Base-by-base conservation (phyloP, 2,329 filamentous ascomycete species). In the Cryoendolithus antarcticus region DNA sequence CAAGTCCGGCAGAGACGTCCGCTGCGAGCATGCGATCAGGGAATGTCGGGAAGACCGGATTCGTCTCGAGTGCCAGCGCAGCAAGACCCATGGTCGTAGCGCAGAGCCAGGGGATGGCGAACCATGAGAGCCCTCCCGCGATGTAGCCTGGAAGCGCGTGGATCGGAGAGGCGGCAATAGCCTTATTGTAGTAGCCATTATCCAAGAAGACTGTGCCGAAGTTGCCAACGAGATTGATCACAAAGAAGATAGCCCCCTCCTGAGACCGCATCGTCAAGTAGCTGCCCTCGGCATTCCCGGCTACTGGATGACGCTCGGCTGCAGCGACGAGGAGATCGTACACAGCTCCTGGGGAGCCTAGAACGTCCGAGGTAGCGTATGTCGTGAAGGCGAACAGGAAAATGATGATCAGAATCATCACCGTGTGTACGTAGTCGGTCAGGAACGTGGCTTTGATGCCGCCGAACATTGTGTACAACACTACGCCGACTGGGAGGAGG, bases 101-200 rank as follows among this genome's bases (percentile, higher is more conserved):
- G 2, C 78, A 82, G 7, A 93, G 70, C 82, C 84, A 93, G 0
- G 88, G 88, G 38, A 95, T 93, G 1, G 86, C 86, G 50, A 94
- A 94, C 86, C 86, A 94, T 36, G 75, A 79, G 1, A 93, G 70
- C 13, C 88, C 86, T 4, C 86, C 86, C 45, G 89, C 73, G 39
- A 94, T 80, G 55, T 94, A 94, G 11, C 86, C 86, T 0, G 86
- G 86, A 2, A 95, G 74, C 0, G 86, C 88, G 31, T 89, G 78
- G 0, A 89, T 81, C 1, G 86, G 86, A 13, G 77, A 81, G 0
- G 88, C 86, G 5, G 88, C 85, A 52, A 94, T 93, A 10, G 86
- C 86, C 62, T 93, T 93, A 70, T 93, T 91, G 64, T 86, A 93
- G 65, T 93, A 93, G 10, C 82, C 53, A 13, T 55, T 45, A 55